Conservation (phyloP, 306 rosid genomes). For the Crataegus laevigata region DNA sequence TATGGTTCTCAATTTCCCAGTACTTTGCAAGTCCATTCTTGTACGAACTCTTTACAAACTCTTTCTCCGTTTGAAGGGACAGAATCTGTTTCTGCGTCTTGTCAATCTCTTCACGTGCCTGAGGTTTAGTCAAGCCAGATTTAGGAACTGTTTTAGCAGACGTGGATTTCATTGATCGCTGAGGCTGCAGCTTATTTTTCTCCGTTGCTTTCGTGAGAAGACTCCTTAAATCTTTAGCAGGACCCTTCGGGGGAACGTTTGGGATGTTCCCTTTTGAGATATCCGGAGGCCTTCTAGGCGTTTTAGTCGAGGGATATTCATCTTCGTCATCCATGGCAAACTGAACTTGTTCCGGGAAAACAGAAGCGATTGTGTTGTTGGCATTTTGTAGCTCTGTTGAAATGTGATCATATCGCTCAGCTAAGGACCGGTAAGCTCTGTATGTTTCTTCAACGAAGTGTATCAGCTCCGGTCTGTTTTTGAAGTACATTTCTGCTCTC, state of each 20-base stretch:
- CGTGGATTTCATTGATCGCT: slow-evolving; percentile 15
- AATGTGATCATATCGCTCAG: slow-evolving; percentile 88
- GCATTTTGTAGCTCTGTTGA: slow-evolving; percentile 96
- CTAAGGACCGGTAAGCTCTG: slow-evolving; percentile 81
- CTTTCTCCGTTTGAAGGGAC: slow-evolving; percentile 80
- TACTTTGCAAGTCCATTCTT: slow-evolving; percentile 53
- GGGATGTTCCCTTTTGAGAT: slow-evolving; percentile 42
- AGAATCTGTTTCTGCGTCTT: slow-evolving; percentile 76
- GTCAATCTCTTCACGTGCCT: slow-evolving; percentile 66
- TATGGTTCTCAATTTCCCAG: slow-evolving; percentile 67
- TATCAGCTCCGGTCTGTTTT: slow-evolving; percentile 83
- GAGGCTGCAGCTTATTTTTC: slow-evolving; percentile 35
- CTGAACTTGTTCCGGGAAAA: slow-evolving; percentile 85
- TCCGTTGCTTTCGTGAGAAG: slow-evolving; percentile 41
- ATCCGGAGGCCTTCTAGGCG: slow-evolving; percentile 33
- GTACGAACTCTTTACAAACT: slow-evolving; percentile 74
- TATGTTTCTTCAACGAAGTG: slow-evolving; percentile 75
- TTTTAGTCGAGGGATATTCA: slow-evolving; percentile 36
- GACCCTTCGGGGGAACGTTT: slow-evolving; percentile 58
- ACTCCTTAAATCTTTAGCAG: slow-evolving; percentile 47
- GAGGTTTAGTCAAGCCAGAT: slow-evolving; percentile 72
- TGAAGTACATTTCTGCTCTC: slow-evolving; percentile 98
- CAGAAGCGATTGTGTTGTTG: slow-evolving; percentile 85
- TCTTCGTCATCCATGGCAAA: slow-evolving; percentile 82
- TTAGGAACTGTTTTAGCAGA: slow-evolving; percentile 22